A percentile compares a stretch with the other conserved stretches of the same genome.
Evolutionary conservation across 2,329 filamentous ascomycete genomes (phyloP).

Genomic region (Pseudogymnoascus sp.): DNA sequence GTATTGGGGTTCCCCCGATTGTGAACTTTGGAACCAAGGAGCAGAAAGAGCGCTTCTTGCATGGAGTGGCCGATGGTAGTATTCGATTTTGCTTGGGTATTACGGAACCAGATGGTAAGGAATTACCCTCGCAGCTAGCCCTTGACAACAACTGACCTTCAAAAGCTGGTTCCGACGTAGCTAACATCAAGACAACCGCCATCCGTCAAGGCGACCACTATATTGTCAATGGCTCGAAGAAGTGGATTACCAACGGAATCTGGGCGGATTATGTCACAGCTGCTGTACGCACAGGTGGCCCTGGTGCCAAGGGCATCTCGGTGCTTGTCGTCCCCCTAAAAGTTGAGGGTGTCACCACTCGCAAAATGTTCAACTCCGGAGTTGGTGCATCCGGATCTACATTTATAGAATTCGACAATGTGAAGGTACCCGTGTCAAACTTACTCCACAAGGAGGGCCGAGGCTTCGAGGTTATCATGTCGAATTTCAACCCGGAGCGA

Average conservation of each 20-base stretch:
- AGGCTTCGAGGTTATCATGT: slow-evolving; percentile 51
- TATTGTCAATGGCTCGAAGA: slow-evolving; percentile 58
- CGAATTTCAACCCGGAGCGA: slow-evolving; percentile 51
- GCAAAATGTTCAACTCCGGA: slow-evolving; percentile 54
- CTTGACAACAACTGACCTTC: not conserved
- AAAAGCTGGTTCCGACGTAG: slow-evolving; percentile 53
- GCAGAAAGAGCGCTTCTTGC: slow-evolving; percentile 51
- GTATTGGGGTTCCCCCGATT: slow-evolving; percentile 56
- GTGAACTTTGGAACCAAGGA: slow-evolving; percentile 51
- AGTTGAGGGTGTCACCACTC: slow-evolving; percentile 40
- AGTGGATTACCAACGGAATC: slow-evolving; percentile 57
- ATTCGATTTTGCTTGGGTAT: slow-evolving; percentile 56
- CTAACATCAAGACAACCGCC: slow-evolving; percentile 53
- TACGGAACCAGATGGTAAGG: slow-evolving; percentile 50
- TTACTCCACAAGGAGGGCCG: slow-evolving; percentile 45
- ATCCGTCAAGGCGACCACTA: slow-evolving; percentile 42
- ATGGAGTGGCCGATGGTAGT: slow-evolving; percentile 47
- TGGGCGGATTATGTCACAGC: slow-evolving; percentile 55
- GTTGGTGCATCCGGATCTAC: slow-evolving; percentile 54
- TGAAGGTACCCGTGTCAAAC: slow-evolving; percentile 44
- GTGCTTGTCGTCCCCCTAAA: slow-evolving; percentile 48
- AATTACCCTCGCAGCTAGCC: slow-evolving; percentile 44
- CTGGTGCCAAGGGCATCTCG: slow-evolving; percentile 45
- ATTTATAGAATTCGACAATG: slow-evolving; percentile 47
- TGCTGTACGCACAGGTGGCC: slow-evolving; percentile 49